phyloP scores from a whole-genome alignment of 2,329 filamentous ascomycete genomes.

The Fusarium subglutinans region DNA sequence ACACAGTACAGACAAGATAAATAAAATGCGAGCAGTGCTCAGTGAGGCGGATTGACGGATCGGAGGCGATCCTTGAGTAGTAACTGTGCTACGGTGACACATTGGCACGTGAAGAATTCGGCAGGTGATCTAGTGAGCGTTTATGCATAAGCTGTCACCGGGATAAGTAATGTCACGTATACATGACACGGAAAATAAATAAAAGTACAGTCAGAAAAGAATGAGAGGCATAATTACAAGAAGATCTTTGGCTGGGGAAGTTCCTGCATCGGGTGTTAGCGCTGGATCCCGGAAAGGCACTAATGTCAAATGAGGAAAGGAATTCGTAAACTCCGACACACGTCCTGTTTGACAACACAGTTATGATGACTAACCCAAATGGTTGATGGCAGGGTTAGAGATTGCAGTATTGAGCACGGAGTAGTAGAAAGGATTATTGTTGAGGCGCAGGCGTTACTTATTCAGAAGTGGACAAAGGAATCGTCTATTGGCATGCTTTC shows the following conservation, averaged over 20 bases:
- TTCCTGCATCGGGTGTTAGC: background rate
- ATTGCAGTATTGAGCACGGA: background rate
- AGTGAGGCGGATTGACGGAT: background rate
- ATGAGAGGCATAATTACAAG: background rate
- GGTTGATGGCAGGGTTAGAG: background rate
- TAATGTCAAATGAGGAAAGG: background rate
- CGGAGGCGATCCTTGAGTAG: background rate
- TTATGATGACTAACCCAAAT: background rate
- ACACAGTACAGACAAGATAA: accelerated
- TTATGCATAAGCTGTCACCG: background rate
- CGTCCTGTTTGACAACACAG: background rate
- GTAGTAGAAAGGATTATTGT: too few species aligned
- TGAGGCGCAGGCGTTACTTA: accelerated
- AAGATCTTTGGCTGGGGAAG: background rate
- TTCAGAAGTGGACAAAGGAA: background rate
- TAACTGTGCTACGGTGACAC: background rate
- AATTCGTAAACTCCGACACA: background rate
- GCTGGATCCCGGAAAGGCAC: background rate
- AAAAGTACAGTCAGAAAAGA: background rate
- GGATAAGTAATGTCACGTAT: too few species aligned
- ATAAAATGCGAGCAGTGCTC: background rate
- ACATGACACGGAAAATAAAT: background rate
- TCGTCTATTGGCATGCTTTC: too few species aligned
- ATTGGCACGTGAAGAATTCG: background rate
- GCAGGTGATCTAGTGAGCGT: background rate